A percentile compares a stretch with the other conserved stretches of the same genome.
These are phyloP conservation scores for Colletotrichum lindemuthianum DNA, from an alignment of 2,329 filamentous ascomycete species.

Conservation along the genomic window DNA sequence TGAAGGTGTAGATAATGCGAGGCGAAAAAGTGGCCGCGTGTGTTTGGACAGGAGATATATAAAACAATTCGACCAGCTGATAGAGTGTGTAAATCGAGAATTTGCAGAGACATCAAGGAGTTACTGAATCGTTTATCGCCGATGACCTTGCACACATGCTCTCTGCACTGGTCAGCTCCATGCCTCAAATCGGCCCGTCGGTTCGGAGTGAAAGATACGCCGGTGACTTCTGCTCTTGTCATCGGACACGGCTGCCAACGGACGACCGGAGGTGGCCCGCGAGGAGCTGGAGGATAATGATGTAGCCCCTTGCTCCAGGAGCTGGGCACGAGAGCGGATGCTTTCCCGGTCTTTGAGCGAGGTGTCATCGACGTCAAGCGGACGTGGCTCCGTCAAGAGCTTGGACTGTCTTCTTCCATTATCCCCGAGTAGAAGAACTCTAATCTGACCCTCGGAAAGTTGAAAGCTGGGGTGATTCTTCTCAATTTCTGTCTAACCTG, in stretches of 20 bases:
- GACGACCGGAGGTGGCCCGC: no score
- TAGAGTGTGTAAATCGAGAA: background rate
- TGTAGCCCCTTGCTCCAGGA: no score
- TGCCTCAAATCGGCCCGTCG: background rate
- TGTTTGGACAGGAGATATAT: background rate
- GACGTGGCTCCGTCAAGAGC: no score
- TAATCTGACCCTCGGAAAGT: no score
- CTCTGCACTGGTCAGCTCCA: background rate
- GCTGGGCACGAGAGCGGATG: no score
- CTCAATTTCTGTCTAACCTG: background rate
- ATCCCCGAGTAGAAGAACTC: no score
- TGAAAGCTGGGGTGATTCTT: constrained; percentile 6
- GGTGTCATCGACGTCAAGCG: no score
- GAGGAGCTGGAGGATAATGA: no score
- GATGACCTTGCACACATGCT: background rate
- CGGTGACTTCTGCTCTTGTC: background rate
- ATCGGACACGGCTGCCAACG: no score
- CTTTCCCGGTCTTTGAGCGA: no score
- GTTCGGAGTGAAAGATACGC: background rate
- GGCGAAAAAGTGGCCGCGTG: background rate
- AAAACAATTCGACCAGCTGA: background rate
- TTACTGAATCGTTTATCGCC: background rate
- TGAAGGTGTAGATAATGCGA: no score
- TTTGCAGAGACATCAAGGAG: background rate
- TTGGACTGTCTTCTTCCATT: no score